phyloP scores from a whole-genome alignment of 2,329 filamentous ascomycete species.

The Cryphonectria carpinicola region DNA sequence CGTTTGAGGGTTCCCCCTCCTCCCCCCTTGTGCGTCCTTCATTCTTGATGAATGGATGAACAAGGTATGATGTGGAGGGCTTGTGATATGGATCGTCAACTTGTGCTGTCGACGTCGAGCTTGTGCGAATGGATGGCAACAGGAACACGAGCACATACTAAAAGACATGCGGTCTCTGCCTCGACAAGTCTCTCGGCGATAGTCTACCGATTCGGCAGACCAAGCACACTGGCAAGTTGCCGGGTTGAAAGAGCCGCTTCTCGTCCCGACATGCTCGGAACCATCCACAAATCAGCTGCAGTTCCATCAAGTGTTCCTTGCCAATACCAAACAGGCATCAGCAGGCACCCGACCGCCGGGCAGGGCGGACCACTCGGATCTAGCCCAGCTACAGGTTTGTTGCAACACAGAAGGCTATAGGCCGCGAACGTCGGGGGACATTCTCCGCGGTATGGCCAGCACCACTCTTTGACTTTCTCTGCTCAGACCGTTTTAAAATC shows the following conservation, averaged over 20 bases:
- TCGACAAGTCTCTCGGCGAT: neutral
- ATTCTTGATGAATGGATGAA: neutral
- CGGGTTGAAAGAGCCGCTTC: conserved; percentile 9
- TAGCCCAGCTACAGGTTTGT: neutral
- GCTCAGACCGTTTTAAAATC: too few relatives aligned
- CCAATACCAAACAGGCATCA: conserved; percentile 5
- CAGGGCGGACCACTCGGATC: conserved; percentile 6
- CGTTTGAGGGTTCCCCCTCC: neutral
- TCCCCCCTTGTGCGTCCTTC: neutral
- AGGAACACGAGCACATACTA: conserved; percentile 3
- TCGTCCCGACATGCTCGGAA: conserved; percentile 6
- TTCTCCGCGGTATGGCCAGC: neutral
- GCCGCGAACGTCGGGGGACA: neutral
- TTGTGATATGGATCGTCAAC: neutral
- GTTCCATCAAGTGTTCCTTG: conserved; percentile 20
- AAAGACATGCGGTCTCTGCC: neutral
- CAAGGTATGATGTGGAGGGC: neutral
- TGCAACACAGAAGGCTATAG: neutral
- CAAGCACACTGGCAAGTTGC: too few relatives aligned
- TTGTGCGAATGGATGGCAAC: too few relatives aligned
- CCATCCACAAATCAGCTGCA: conserved; percentile 16
- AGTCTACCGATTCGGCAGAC: neutral
- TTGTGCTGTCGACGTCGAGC: neutral
- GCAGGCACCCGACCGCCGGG: conserved; percentile 10
- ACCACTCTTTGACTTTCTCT: neutral